phyloP scores from a whole-genome alignment of 495 filamentous ascomycete species.

The Collariella sp. region DNA sequence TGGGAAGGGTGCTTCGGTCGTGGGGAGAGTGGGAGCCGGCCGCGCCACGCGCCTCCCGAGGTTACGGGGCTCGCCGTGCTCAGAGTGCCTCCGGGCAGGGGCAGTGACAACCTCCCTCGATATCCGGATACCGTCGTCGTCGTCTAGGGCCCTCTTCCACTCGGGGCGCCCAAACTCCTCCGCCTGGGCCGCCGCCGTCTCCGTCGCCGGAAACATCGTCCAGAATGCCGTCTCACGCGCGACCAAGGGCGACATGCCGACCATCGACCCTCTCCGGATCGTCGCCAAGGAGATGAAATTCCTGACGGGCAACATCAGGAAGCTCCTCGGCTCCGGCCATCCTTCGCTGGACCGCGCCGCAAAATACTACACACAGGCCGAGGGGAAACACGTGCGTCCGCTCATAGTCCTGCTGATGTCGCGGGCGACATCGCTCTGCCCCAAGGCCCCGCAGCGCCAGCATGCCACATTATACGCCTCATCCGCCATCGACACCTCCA shows the following conservation, averaged over 20 bases:
- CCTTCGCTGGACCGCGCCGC: conserved; percentile 89
- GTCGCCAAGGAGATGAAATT: conserved; percentile 95
- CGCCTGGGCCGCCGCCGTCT: conserved; percentile 54
- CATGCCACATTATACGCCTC: conserved; percentile 30
- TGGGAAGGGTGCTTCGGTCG: conserved; percentile 31
- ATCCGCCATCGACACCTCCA: conserved; percentile 59
- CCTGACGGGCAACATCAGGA: conserved; percentile 77
- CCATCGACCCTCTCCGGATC: conserved; percentile 64
- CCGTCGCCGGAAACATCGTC: conserved; percentile 70
- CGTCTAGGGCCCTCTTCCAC: conserved; percentile 32
- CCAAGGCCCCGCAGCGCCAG: conserved; percentile 46
- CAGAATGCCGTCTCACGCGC: conserved; percentile 55
- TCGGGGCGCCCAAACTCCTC: conserved; percentile 31
- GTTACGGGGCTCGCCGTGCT: conserved; percentile 22
- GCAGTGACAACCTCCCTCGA: conserved; percentile 25
- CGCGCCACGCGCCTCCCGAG: conserved; percentile 10
- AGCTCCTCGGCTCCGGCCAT: conserved; percentile 83
- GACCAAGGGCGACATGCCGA: conserved; percentile 46
- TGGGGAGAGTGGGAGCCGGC: conserved; percentile 27
- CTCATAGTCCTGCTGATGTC: conserved; percentile 94
- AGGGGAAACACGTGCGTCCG: conserved; percentile 94
- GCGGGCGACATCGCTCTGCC: conserved; percentile 71
- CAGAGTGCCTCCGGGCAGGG: conserved; percentile 30
- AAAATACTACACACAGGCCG: conserved; percentile 95
- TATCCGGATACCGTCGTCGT: conserved; percentile 28